Evolutionary conservation across 2,329 filamentous ascomycete genomes (phyloP).

Genomic region (Xylaria sp.): DNA sequence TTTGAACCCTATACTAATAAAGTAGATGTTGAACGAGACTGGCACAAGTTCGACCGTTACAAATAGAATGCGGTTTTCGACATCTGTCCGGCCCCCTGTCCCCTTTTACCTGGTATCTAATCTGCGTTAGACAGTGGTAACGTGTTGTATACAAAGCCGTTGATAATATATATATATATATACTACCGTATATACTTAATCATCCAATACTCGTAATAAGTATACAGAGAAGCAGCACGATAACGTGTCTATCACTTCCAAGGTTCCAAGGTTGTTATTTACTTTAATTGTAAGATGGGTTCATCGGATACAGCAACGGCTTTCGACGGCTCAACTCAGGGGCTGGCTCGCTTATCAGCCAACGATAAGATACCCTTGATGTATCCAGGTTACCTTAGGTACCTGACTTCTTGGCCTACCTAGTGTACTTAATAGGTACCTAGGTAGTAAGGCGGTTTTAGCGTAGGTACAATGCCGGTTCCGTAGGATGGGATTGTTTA

Average conservation of each 20-base stretch:
- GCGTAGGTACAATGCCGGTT: slow-evolving; percentile 6
- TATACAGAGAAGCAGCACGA: not conserved
- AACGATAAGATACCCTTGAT: slow-evolving; percentile 36
- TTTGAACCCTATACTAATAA: no score
- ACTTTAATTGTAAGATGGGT: no score
- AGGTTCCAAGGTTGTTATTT: no score
- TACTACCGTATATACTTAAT: not conserved
- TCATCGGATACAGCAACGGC: not conserved
- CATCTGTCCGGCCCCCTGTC: not conserved
- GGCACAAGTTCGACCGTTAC: no score
- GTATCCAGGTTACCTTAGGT: no score
- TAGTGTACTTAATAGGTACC: not conserved
- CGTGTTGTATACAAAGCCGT: not conserved
- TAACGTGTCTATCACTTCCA: not conserved
- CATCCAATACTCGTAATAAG: not conserved
- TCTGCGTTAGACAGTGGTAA: no score
- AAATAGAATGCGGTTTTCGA: not conserved
- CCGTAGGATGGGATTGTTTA: slow-evolving; percentile 21
- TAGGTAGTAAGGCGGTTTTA: slow-evolving; percentile 3
- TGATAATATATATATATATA: not conserved
- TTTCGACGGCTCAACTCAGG: slow-evolving; percentile 23
- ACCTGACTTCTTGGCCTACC: no score
- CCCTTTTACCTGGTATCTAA: not conserved
- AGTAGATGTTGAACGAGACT: no score
- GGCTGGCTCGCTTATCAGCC: slow-evolving; percentile 34